These are phyloP conservation scores for Ustilago shanxiensis DNA, from an alignment of 1,284 basidiomycete genomes.

Conservation along the genomic window DNA sequence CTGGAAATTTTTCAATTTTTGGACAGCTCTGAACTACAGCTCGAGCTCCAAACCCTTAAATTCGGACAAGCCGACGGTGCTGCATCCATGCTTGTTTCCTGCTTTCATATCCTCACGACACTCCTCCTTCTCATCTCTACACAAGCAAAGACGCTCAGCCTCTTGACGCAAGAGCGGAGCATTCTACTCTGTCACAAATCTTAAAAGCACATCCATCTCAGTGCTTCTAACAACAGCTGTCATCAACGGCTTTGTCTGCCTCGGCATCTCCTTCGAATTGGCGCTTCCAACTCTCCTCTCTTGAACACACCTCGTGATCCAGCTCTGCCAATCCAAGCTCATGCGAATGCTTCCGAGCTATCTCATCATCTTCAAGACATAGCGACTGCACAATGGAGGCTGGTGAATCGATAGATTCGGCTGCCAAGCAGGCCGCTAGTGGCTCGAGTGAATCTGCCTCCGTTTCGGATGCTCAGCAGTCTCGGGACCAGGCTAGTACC, in stretches of 20 bases:
- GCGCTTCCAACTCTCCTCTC: not conserved
- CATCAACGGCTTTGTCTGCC: not conserved
- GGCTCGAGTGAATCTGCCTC: not conserved
- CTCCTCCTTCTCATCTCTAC: not conserved
- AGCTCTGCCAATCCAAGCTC: not conserved
- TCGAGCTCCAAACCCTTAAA: slow-evolving; percentile 3
- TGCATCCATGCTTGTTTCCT: not conserved
- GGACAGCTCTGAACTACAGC: slow-evolving; percentile 11
- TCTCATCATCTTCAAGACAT: slow-evolving; percentile 1
- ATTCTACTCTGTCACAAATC: not conserved
- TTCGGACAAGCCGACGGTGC: not conserved
- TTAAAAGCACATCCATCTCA: too few species aligned
- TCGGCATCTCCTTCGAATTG: not conserved
- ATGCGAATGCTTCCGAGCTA: not conserved
- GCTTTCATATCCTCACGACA: not conserved
- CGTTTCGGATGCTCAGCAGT: slow-evolving; percentile 3
- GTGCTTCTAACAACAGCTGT: not conserved
- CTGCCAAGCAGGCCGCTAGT: slow-evolving; percentile 12
- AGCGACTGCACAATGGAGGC: slow-evolving; percentile 41
- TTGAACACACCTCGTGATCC: not conserved
- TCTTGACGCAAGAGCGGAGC: not conserved
- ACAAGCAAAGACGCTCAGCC: not conserved
- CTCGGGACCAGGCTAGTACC: not conserved
- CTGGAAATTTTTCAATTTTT: slow-evolving; percentile 31
- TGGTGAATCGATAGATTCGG: slow-evolving; percentile 48